A percentile compares a stretch with the other conserved stretches of the same genome.
phyloP scores from a whole-genome alignment of 768 basidiomycete species.

The Mrakia blollopis region DNA sequence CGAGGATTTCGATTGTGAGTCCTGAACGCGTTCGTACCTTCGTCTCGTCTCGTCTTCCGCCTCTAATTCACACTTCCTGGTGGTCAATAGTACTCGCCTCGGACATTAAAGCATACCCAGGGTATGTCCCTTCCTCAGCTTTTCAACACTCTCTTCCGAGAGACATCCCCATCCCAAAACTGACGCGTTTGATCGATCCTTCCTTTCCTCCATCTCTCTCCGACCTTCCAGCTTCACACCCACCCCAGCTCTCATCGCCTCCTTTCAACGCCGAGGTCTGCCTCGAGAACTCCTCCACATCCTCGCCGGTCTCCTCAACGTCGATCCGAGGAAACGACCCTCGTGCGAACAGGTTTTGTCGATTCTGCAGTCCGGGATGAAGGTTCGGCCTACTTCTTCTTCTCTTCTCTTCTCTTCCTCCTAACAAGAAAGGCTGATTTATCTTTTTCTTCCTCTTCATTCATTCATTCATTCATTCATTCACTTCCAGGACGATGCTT shows the following conservation, averaged over 20 bases:
- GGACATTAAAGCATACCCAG: conserved; percentile 69
- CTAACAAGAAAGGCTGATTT: neutral
- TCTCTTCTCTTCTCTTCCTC: neutral
- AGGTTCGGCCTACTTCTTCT: neutral
- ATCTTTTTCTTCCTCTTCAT: neutral
- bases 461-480: neutral
- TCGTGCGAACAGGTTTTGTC: conserved; percentile 61
- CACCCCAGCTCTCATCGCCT: conserved; percentile 51
- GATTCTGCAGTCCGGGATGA: conserved; percentile 19
- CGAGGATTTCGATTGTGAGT: conserved; percentile 56
- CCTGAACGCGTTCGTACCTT: too few relatives aligned
- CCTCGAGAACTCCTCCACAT: conserved; percentile 66
- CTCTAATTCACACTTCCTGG: neutral
- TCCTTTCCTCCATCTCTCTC: neutral
- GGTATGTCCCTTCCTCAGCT: conserved; percentile 49
- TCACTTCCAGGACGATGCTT: neutral
- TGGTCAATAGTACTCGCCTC: conserved; percentile 52
- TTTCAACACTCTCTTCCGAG: too few relatives aligned
- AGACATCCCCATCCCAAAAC: neutral
- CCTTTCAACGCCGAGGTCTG: conserved; percentile 67
- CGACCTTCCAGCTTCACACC: conserved; percentile 51
- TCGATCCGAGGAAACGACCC: conserved; percentile 59
- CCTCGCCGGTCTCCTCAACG: conserved; percentile 65
- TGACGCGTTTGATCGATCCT: neutral
- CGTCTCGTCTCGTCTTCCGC: neutral